These are phyloP conservation scores for Russula emetica DNA, from an alignment of 768 basidiomycete genomes.

Conservation along the genomic window DNA sequence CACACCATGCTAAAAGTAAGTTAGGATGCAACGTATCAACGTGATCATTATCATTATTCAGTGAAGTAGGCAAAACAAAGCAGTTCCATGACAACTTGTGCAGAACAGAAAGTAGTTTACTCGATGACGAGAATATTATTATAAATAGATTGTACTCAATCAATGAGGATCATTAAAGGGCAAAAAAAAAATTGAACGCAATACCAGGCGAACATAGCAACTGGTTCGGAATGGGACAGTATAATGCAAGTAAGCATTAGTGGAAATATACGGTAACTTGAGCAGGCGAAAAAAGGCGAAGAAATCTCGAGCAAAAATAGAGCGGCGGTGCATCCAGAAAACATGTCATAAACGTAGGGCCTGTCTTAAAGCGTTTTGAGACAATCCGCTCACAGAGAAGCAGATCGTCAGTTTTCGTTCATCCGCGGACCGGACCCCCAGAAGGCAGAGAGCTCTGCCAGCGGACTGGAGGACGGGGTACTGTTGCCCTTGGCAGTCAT, in stretches of 20 bases:
- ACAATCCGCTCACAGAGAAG: neutral
- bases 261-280: slow-evolving; percentile 1
- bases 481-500: slow-evolving; percentile 8
- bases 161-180: slow-evolving; percentile 11
- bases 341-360: neutral
- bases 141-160: slow-evolving; percentile 11
- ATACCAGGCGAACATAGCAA: neutral
- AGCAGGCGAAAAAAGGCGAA: neutral
- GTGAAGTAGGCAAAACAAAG: neutral
- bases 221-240: neutral
- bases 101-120: neutral
- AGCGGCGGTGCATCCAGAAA: neutral
- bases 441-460: slow-evolving; percentile 7
- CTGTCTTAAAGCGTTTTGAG: neutral
- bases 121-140: neutral
- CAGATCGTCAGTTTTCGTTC: slow-evolving; percentile 16
- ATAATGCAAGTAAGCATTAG: slow-evolving; percentile 4
- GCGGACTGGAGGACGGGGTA: slow-evolving; percentile 9
- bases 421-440: slow-evolving; percentile 7
- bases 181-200: neutral
- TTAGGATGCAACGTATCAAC: neutral
- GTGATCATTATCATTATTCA: neutral
- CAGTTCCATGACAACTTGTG: slow-evolving; percentile 6
- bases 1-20: too few relatives aligned
- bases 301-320: neutral